Percentiles rank a stretch among this genome's conserved stretches.
Conservation (phyloP, 306 rosid species). For the Spatholobus suberectus region DNA sequence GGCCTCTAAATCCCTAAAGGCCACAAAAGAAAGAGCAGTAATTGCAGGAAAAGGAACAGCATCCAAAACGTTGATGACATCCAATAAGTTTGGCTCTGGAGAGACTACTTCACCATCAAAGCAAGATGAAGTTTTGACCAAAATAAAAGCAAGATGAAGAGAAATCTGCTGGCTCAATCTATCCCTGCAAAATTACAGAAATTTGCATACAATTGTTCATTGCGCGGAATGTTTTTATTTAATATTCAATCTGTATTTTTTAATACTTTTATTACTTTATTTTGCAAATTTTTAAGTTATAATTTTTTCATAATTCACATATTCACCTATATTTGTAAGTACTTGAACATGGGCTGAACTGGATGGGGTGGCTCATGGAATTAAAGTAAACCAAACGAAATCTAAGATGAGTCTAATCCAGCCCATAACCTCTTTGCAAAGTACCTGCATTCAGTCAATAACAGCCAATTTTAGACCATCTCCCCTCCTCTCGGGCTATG, state of each 20-base stretch:
- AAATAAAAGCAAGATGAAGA: not conserved
- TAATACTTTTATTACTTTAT: not conserved
- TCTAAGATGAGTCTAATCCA: not conserved
- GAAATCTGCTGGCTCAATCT: no score
- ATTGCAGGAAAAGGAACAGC: constrained; percentile 20
- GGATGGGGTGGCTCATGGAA: not conserved
- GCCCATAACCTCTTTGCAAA: not conserved
- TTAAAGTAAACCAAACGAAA: not conserved
- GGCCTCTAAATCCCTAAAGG: constrained; percentile 45
- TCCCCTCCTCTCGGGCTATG: no score
- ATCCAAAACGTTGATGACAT: constrained; percentile 37
- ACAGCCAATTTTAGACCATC: not conserved
- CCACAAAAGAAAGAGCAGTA: constrained; percentile 48
- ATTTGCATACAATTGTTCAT: not conserved
- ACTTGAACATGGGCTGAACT: not conserved
- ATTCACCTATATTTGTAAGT: not conserved
- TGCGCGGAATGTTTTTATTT: no score
- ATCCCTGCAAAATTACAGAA: no score
- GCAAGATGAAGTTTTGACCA: constrained; percentile 50
- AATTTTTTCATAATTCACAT: no score
- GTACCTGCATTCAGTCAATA: not conserved
- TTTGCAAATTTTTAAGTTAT: not conserved
- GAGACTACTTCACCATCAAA: constrained; percentile 54
- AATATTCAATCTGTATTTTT: not conserved
- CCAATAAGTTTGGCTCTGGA: constrained; percentile 43